Conservation (phyloP, 2,329 filamentous ascomycete species). For the Dactylonectria estremocensis region DNA sequence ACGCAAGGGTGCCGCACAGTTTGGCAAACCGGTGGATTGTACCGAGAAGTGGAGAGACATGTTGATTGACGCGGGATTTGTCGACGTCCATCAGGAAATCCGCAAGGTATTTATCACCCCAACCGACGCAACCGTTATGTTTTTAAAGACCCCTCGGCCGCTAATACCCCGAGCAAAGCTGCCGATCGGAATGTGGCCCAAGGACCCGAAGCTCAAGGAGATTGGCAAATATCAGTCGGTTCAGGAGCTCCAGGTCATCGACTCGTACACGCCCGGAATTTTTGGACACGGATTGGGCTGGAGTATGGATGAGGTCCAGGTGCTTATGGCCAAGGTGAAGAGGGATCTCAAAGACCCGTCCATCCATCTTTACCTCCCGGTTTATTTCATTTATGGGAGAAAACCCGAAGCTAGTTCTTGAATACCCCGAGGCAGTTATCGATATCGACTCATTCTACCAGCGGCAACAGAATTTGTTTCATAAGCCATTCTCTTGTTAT, state of each 20-base stretch:
- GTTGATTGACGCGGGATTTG: slow-evolving; percentile 17
- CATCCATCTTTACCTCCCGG: slow-evolving; percentile 39
- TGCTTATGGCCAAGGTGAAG: slow-evolving; percentile 41
- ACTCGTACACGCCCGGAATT: slow-evolving; percentile 35
- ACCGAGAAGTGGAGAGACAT: slow-evolving; percentile 5
- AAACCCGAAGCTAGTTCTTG: slow-evolving; percentile 18
- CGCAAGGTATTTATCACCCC: slow-evolving; percentile 5
- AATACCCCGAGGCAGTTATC: background rate
- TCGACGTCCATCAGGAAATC: slow-evolving; percentile 19
- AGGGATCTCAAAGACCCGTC: slow-evolving; percentile 35
- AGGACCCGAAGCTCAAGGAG: slow-evolving; percentile 7
- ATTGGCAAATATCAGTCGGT: slow-evolving; percentile 36
- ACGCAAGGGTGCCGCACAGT: background rate
- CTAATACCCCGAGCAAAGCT: slow-evolving; percentile 8
- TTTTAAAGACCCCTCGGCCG: background rate
- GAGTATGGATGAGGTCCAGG: slow-evolving; percentile 13
- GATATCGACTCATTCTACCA: background rate
- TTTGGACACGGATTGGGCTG: slow-evolving; percentile 40
- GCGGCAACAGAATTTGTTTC: too few relatives aligned
- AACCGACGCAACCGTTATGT: background rate
- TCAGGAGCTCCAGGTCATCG: slow-evolving; percentile 38
- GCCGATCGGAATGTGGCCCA: slow-evolving; percentile 33
- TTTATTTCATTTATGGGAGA: slow-evolving; percentile 40
- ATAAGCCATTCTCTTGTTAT: too few relatives aligned
- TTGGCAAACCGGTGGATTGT: slow-evolving; percentile 20